Conservation (phyloP, 2,329 filamentous ascomycete species). For the Fusarium sp. region DNA sequence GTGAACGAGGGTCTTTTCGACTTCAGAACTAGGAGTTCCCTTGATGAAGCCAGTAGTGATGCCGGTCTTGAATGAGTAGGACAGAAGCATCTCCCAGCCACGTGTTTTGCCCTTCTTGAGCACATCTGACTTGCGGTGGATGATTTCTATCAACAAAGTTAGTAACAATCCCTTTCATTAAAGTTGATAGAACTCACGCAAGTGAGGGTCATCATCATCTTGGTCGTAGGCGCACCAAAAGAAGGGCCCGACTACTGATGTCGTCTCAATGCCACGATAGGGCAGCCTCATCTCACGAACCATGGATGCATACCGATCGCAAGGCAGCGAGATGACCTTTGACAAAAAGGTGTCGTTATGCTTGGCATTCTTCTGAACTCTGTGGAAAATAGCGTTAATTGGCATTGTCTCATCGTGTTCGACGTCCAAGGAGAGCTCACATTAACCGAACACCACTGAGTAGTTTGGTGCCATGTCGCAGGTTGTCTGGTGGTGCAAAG, state of each 20-base stretch:
- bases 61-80: conserved; percentile 65
- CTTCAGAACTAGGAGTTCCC: conserved; percentile 69
- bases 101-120: conserved; percentile 73
- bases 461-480: conserved; percentile 58
- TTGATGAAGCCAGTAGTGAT: conserved; percentile 73
- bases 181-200: conserved; percentile 58
- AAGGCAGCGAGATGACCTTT: conserved; percentile 64
- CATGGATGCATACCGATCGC: conserved; percentile 67
- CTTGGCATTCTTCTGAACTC: conserved; percentile 67
- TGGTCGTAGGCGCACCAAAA: conserved; percentile 71
- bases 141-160: conserved; percentile 60
- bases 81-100: conserved; percentile 74
- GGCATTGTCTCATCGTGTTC: background rate
- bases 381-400: conserved; percentile 43
- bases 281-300: conserved; percentile 66
- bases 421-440: conserved; percentile 54
- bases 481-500: conserved; percentile 60
- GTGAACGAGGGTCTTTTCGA: conserved; percentile 63
- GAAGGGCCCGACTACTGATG: conserved; percentile 70
- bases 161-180: background rate
- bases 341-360: conserved; percentile 70
- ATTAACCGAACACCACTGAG: conserved; percentile 66
- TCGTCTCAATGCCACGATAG: conserved; percentile 68
- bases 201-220: conserved; percentile 66
- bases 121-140: conserved; percentile 75